Percentiles rank a stretch among this genome's conserved stretches.
phyloP scores from a whole-genome alignment of 148 eudicot species.

The Hydrangea macrophylla region DNA sequence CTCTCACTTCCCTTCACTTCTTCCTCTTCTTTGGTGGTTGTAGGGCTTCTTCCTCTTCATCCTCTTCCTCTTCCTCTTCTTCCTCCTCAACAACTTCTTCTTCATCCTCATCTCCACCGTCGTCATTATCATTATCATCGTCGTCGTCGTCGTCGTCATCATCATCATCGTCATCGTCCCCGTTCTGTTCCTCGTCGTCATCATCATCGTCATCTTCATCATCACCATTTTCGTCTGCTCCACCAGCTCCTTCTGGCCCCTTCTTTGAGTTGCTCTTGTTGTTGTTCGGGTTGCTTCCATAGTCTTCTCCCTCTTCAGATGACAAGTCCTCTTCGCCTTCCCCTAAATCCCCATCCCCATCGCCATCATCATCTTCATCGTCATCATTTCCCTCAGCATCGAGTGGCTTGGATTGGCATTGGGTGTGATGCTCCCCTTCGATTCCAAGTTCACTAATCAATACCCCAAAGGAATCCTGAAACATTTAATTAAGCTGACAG shows the following conservation, averaged over 20 bases:
- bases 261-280: conserved; percentile 20
- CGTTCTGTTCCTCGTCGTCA: conserved; percentile 3
- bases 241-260: conserved; percentile 7
- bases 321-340: conserved; percentile 22
- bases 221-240: conserved; percentile 24
- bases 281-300: conserved; percentile 13
- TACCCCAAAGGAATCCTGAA: conserved; percentile 6
- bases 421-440: conserved; percentile 10
- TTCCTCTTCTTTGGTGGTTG: conserved; percentile 39
- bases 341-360: conserved; percentile 13
- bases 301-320: conserved; percentile 19
- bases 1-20: conserved; percentile 12
- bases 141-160: conserved; percentile 17
- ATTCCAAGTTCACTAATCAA: not conserved
- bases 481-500: not conserved
- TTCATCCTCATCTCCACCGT: conserved; percentile 1
- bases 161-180: conserved; percentile 14
- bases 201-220: conserved; percentile 25
- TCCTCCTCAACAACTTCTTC: conserved; percentile 16
- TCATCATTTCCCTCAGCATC: conserved; percentile 25
- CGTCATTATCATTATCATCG: conserved; percentile 14
- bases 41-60: conserved; percentile 25
- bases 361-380: conserved; percentile 20
- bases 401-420: conserved; percentile 14
- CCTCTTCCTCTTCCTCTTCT: conserved; percentile 23